Conservation (phyloP, 306 rosid species). For the Albizia julibrissin region DNA sequence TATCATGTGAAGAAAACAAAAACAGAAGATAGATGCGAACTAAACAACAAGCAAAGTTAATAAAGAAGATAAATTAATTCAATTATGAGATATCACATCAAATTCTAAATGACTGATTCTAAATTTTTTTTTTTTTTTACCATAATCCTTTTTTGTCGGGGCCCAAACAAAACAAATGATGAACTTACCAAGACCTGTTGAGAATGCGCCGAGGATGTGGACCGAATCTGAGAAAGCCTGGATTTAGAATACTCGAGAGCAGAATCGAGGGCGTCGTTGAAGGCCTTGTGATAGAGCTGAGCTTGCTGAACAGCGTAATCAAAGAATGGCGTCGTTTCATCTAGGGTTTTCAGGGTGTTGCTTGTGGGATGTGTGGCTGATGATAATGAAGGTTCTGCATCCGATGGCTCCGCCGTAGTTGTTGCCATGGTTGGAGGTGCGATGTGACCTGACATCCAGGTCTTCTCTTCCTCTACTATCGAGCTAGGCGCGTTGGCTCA, state of each 20-base stretch:
- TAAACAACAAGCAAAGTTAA: not conserved
- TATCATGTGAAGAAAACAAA: not conserved
- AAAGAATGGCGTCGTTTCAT: slow-evolving; percentile 49
- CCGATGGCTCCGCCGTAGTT: slow-evolving; percentile 47
- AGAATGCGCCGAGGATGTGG: slow-evolving; percentile 73
- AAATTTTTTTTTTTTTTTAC: not conserved
- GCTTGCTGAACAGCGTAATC: slow-evolving; percentile 75
- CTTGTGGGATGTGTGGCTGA: slow-evolving; percentile 12
- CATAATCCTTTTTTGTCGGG: not conserved
- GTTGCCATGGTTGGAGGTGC: slow-evolving; percentile 43
- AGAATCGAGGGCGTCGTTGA: slow-evolving; percentile 58
- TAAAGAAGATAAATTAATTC: not conserved
- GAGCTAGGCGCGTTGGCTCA: not conserved
- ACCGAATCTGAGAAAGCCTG: slow-evolving; percentile 70
- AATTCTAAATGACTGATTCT: not conserved
- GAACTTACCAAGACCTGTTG: slow-evolving; percentile 58
- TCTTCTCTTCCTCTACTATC: not conserved
- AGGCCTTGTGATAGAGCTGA: slow-evolving; percentile 53
- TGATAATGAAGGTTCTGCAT: slow-evolving; percentile 30
- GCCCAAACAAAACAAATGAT: slow-evolving; percentile 6
- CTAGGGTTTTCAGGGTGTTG: slow-evolving; percentile 37
- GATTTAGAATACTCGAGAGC: slow-evolving; percentile 59
- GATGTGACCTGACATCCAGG: not conserved
- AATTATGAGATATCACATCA: slow-evolving; percentile 6
- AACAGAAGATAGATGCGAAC: not conserved